Percentiles rank a stretch among this genome's conserved stretches.
Evolutionary conservation across 805 yeast genomes (phyloP).

Genomic region (Schizosaccharomyces osmophilus): DNA sequence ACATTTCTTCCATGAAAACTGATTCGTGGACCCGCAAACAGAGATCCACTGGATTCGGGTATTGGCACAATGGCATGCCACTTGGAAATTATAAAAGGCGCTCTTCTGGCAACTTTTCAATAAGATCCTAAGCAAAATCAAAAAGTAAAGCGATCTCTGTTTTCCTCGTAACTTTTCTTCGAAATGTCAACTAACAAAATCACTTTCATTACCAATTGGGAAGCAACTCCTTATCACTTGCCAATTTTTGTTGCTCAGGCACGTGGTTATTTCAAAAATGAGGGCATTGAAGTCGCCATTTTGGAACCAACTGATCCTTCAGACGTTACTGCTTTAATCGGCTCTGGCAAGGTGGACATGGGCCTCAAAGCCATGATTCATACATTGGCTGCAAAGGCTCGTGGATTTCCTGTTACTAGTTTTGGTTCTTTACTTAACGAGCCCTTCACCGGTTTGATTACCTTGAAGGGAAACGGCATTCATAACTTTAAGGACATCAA

Average conservation of each 20-base stretch:
- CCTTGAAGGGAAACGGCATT: constrained; percentile 26
- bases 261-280: constrained; percentile 26
- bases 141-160: neutral
- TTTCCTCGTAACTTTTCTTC: neutral
- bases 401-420: constrained; percentile 33
- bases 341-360: constrained; percentile 33
- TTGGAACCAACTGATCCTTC: constrained; percentile 33
- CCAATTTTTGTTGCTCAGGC: constrained; percentile 27
- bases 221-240: constrained; percentile 29
- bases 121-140: too few relatives aligned
- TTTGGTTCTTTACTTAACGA: constrained; percentile 31
- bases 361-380: constrained; percentile 38
- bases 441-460: constrained; percentile 32
- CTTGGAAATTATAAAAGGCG: too few relatives aligned
- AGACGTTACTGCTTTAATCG: constrained; percentile 32
- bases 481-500: constrained; percentile 28
- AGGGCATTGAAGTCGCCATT: constrained; percentile 27
- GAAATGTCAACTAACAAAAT: constrained; percentile 23
- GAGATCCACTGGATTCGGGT: too few relatives aligned
- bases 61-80: too few relatives aligned
- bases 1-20: too few relatives aligned
- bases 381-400: constrained; percentile 33
- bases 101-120: too few relatives aligned
- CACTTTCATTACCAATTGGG: constrained; percentile 29
- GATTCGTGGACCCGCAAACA: too few relatives aligned